Percentiles rank a stretch among this genome's conserved stretches.
Evolutionary conservation across 78 protist species (phyloP).

Genomic region (Tieghemostelium lacteum): DNA sequence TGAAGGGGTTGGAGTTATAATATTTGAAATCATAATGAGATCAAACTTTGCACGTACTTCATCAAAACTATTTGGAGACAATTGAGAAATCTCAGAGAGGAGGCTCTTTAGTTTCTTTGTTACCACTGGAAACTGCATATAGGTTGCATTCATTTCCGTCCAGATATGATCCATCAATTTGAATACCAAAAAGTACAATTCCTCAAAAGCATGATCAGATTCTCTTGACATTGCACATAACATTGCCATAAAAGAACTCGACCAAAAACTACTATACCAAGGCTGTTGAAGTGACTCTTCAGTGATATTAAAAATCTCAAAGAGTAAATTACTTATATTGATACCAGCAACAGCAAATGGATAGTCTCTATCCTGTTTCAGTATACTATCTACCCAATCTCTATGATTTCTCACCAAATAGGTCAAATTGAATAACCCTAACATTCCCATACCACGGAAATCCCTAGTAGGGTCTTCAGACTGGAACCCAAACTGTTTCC

Average conservation of each 20-base stretch:
- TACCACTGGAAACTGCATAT: slow-evolving; percentile 67
- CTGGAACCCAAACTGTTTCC: slow-evolving; percentile 71
- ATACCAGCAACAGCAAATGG: slow-evolving; percentile 75
- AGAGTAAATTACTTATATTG: slow-evolving; percentile 35
- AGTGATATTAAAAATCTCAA: slow-evolving; percentile 43
- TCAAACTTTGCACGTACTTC: slow-evolving; percentile 65
- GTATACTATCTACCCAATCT: slow-evolving; percentile 30
- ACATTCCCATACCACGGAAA: slow-evolving; percentile 75
- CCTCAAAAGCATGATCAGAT: slow-evolving; percentile 52
- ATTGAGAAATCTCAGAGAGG: slow-evolving; percentile 19
- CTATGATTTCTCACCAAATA: slow-evolving; percentile 43
- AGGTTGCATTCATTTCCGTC: slow-evolving; percentile 68
- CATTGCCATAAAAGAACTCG: slow-evolving; percentile 39
- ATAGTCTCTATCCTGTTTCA: slow-evolving; percentile 44
- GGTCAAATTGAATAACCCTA: slow-evolving; percentile 46
- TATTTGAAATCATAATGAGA: slow-evolving; percentile 32
- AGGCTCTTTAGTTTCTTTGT: slow-evolving; percentile 25
- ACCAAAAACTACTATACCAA: slow-evolving; percentile 48
- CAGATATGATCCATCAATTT: slow-evolving; percentile 56
- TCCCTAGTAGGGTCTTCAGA: slow-evolving; percentile 60
- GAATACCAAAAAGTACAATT: slow-evolving; percentile 32
- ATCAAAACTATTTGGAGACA: slow-evolving; percentile 50
- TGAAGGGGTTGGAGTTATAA: not conserved
- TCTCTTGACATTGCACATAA: slow-evolving; percentile 68
- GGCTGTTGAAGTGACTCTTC: slow-evolving; percentile 70